Base-by-base conservation (phyloP, 208 protist species). In the Trypanosoma cruzi region DNA sequence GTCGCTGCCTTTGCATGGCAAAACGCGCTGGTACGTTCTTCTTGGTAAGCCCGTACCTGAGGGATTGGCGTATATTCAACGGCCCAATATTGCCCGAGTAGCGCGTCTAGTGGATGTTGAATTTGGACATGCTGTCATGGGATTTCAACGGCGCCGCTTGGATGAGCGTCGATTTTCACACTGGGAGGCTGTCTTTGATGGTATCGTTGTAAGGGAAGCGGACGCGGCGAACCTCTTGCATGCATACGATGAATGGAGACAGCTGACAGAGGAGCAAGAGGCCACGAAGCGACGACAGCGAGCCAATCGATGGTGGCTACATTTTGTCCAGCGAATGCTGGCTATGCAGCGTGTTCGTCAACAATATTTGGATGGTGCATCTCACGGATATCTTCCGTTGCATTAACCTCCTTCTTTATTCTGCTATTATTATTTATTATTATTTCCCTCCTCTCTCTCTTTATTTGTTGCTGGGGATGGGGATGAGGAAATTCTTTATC, bases 241-340 rank as follows among this genome's bases (percentile, higher is more conserved):
- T 32, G 92, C 92, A 0, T 97, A 95, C 58, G 75, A 90, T 59
- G 88, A 97, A 61, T 97, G 92, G 92, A 77, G 88, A 52, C 73
- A 88, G 68, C 66, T 95, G 2, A 77, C 77, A 28, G 77, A 90
- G 64, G 88, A 95, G 72, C 88, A 97, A 71, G 89, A 94, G 79
- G 86, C 89, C 5, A 65, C 85, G 0, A 86, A 86, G 64, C 79
- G 89, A 18, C 75, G 82, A 10, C 80, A 95, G 46, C 85, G 92
- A 4, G 77, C 88, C 0, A 84, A 93, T 54, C 79, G 85, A n/a
- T 95, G 88, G 92, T 97, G 92, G 90, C 54, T 93, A 52, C 69
- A 92, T 56, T 68, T 94, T 29, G 76, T 81, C 0, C 92, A 95
- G 75, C 81, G 86, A 11, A 58, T 91, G 50, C 75, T 97, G 18